Base-by-base conservation (phyloP, 345 rosid species). In the Capsella bursapastoris region DNA sequence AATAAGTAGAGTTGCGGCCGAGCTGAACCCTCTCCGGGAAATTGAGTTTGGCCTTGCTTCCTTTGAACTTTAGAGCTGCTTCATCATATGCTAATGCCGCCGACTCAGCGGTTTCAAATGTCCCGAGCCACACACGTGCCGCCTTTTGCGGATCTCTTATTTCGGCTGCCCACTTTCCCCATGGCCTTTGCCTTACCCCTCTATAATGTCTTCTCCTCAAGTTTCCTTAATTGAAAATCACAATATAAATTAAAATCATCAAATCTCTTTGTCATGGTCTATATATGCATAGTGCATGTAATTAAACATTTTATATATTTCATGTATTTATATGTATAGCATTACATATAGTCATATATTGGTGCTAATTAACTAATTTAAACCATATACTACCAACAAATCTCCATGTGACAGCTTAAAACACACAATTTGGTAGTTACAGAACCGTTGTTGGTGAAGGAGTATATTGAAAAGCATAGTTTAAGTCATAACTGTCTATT, bases 1-100 rank as follows among this genome's bases (percentile, higher is more conserved):
- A 65, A 59, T 41, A 64, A 31, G 40, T 29, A 29, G 72, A 48
- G 72, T 78, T 62, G 0, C 68, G 59, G 75, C 70, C 59, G 0
- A 79, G 63, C 29, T 86, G 86, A 75, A 88, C 96, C 68, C 96
- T 78, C 78, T 86, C 96, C 0, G 91, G 92, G 76, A 88, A 88
- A 66, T 90, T 90, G 45, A 90, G 91, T 73, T 90, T 88, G 1
- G 96, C 93, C 84, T 85, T 88, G 85, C 87, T 82, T 61, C 93
- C 96, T 84, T 88, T 90, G 80, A 90, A 90, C 78, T 84, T 79
- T 1, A 88, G 87, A 55, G 96, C 96, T 0, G 96, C 93, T 70
- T 86, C 88, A 58, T 90, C 96, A 28, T 90, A 90, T 14, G 93
- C 96, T 48, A 86, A 79, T 5, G 96, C 96, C 0, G 96, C 96